Evolutionary conservation across 2,329 filamentous ascomycete genomes (phyloP).

Genomic region (Botrytis porri): DNA sequence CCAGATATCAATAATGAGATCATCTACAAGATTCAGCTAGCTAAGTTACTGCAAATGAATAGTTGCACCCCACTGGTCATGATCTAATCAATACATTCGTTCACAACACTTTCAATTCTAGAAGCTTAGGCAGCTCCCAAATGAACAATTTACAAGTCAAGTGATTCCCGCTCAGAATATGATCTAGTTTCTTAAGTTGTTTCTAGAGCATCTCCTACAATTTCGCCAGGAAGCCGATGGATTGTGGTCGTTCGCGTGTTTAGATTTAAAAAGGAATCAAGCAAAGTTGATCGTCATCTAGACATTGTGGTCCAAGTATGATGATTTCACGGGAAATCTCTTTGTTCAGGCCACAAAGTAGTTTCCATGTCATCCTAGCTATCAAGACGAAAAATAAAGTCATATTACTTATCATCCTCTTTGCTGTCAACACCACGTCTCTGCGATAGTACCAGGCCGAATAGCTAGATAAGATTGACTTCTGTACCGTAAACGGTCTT

Average conservation of each 20-base stretch:
- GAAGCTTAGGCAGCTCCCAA: not conserved
- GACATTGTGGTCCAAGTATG: not conserved
- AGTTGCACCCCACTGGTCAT: not conserved
- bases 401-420: rapidly evolving
- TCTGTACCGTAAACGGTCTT: no score
- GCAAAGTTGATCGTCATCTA: not conserved
- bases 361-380: not conserved
- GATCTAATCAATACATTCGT: not conserved
- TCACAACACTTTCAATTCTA: not conserved
- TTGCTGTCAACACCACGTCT: not conserved
- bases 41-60: rapidly evolving
- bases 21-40: not conserved
- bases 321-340: rapidly evolving
- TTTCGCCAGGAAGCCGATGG: not conserved
- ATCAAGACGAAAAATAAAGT: rapidly evolving
- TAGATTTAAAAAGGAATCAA: not conserved
- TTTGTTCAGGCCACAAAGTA: rapidly evolving
- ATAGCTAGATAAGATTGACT: not conserved
- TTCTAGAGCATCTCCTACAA: not conserved
- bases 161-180: rapidly evolving
- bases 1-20: not conserved
- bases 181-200: not conserved
- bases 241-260: not conserved
- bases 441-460: not conserved
- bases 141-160: not conserved